phyloP scores from a whole-genome alignment of 805 yeast species.

The Kodamaea kaohsiungensis region DNA sequence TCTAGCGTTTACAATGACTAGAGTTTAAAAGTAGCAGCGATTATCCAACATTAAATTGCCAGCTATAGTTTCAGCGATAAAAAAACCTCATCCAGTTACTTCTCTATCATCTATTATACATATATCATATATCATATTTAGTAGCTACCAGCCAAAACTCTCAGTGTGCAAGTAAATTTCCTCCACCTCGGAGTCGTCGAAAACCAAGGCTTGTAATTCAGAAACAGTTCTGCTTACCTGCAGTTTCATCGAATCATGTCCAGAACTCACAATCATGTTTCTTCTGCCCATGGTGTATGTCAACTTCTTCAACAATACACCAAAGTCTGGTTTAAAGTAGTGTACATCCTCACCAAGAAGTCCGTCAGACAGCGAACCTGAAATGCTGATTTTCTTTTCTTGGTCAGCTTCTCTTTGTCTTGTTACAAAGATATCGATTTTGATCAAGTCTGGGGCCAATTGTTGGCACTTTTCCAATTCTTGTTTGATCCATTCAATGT shows the following conservation, averaged over 20 bases:
- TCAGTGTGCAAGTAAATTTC: conserved; percentile 56
- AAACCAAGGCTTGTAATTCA: conserved; percentile 35
- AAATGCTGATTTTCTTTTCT: background rate
- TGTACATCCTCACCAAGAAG: conserved; percentile 14
- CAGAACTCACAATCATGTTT: conserved; percentile 48
- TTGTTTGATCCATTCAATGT: conserved; percentile 40
- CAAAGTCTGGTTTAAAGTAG: conserved; percentile 22
- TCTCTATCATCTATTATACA: background rate
- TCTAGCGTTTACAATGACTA: too few relatives aligned
- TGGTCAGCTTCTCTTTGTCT: background rate
- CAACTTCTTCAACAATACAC: conserved; percentile 17
- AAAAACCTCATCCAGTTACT: background rate
- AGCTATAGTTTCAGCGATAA: too few relatives aligned
- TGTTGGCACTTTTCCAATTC: conserved; percentile 32
- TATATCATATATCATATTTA: background rate
- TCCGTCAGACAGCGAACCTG: background rate
- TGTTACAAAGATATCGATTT: conserved; percentile 28
- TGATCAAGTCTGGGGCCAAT: conserved; percentile 28
- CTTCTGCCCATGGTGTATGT: conserved; percentile 21
- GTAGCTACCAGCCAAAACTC: conserved; percentile 50
- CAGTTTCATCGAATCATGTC: conserved; percentile 42
- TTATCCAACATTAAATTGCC: too few relatives aligned
- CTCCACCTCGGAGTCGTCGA: conserved; percentile 33
- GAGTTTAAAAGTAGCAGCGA: too few relatives aligned
- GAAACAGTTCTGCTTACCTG: conserved; percentile 43